Evolutionary conservation across 306 rosid species (phyloP), one percentile per base, ranked within the genome.

Genomic region (Sindora glabra): DNA sequence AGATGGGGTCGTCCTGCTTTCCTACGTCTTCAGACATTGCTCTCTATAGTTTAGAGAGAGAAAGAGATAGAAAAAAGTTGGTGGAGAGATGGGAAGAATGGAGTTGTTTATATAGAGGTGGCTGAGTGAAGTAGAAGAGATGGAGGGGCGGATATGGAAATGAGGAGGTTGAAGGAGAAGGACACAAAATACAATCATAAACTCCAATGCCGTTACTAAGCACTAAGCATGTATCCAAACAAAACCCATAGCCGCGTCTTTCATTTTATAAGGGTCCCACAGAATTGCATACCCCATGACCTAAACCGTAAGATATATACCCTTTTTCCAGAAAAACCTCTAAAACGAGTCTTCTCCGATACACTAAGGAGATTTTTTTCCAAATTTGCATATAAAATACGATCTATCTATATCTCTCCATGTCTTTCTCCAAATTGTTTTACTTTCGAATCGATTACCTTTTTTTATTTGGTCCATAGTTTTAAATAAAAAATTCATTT

Each of bases 161-260:
- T 10, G 14, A 53, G 14, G 49, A 21, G 69, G 47, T 14, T 30
- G 16, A 1, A 48, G 27, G 23, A 51, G 48, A 59, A 64, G n/a
- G 40, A 3, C 68, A 56, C 77, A 80, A 72, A 76, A 80, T 53
- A 80, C 68, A 80, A 76, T 76, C 79, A 76, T 76, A 48, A 64
- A 61, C 39, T n/a, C n/a, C 12, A 22, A 65, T 64, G 85, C 74
- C 82, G 85, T 80, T 76, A 75, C 73, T 52, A n/a, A 30, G 77
- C 71, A n/a, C n/a, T n/a, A n/a, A n/a, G n/a, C n/a, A n/a, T n/a
- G n/a, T n/a, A 54, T 51, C 25, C 10, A 61, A 68, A 69, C 72
- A 66, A 60, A 80, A 77, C 79, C 62, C 74, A 76, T 69, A 16
- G 34, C 67, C 62, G 48, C 12, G 3, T 37, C n/a, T 37, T 10